A percentile compares a stretch with the other conserved stretches of the same genome.
Evolutionary conservation across 768 basidiomycete species (phyloP).

Genomic region (Tremella mesenterica): DNA sequence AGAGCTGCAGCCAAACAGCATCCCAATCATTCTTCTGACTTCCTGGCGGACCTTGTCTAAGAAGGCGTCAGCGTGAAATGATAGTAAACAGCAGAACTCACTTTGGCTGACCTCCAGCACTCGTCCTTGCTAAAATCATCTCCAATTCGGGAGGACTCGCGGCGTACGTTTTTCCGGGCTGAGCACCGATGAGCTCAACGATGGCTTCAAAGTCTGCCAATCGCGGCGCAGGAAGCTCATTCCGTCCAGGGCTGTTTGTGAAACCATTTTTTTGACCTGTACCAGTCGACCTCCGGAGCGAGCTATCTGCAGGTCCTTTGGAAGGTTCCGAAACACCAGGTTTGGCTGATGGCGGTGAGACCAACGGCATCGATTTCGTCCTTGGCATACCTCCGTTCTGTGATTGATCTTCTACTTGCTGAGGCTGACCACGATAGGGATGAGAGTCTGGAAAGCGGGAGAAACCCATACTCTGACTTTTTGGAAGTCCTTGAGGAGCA

Average conservation of each 20-base stretch:
- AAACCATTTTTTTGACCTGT: background rate
- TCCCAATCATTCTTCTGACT: conserved; percentile 44
- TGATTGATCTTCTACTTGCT: conserved; percentile 5
- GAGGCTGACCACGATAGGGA: conserved; percentile 16
- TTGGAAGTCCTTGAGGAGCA: conserved; percentile 8
- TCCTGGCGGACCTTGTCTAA: conserved; percentile 42
- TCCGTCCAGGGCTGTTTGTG: background rate
- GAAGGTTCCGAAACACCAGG: background rate
- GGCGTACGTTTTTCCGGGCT: conserved; percentile 41
- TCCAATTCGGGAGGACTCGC: conserved; percentile 43
- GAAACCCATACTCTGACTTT: conserved; percentile 30
- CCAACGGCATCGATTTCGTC: conserved; percentile 21
- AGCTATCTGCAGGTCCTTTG: background rate
- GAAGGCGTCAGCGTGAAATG: background rate
- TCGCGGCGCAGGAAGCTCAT: background rate
- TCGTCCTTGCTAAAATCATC: conserved; percentile 43
- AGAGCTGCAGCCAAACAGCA: conserved; percentile 44
- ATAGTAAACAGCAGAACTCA: conserved; percentile 2
- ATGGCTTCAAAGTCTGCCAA: conserved; percentile 17
- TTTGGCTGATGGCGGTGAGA: conserved; percentile 2
- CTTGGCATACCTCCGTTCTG: conserved; percentile 8
- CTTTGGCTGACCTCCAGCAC: conserved; percentile 42
- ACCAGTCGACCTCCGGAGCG: background rate
- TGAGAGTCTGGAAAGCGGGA: conserved; percentile 15
- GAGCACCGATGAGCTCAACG: conserved; percentile 35